Evolutionary conservation across 73 alveolate species (phyloP).

Genomic region (Chromera velia): DNA sequence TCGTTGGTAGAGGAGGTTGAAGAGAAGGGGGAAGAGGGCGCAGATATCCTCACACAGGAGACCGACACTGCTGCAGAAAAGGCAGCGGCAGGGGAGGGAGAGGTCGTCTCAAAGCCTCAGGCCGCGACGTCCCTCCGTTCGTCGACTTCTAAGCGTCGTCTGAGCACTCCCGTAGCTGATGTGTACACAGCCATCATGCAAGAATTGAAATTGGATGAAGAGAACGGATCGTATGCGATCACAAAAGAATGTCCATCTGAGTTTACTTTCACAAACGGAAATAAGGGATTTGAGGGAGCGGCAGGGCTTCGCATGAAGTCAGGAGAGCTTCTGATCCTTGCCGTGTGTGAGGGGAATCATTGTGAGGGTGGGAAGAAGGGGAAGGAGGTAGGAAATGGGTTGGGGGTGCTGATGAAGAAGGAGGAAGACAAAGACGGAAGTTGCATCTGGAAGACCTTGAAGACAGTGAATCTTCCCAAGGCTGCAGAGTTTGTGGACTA

Average conservation of each 20-base stretch:
- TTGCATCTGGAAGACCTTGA: neutral
- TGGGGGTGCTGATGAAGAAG: neutral
- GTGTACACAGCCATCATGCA: too few relatives aligned
- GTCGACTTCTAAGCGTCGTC: too few relatives aligned
- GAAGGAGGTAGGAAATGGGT: neutral
- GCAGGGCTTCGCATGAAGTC: neutral
- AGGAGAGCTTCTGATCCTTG: neutral
- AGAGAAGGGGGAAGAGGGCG: too few relatives aligned
- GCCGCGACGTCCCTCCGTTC: too few relatives aligned
- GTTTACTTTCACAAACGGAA: neutral
- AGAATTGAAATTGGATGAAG: too few relatives aligned
- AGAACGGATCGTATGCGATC: too few relatives aligned
- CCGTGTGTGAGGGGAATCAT: neutral
- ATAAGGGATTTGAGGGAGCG: neutral
- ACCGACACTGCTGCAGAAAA: too few relatives aligned
- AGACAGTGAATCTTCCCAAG: neutral
- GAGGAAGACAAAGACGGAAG: neutral
- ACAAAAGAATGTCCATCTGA: neutral
- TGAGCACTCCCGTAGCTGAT: too few relatives aligned
- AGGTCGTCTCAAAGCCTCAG: too few relatives aligned
- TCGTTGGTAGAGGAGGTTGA: too few relatives aligned
- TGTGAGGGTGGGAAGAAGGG: neutral
- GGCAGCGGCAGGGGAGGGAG: too few relatives aligned
- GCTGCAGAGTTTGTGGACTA: neutral
- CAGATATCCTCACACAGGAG: too few relatives aligned